Evolutionary conservation across 768 basidiomycete species (phyloP), one percentile per base, ranked within the genome.

Genomic region (Amyloporia xantha): DNA sequence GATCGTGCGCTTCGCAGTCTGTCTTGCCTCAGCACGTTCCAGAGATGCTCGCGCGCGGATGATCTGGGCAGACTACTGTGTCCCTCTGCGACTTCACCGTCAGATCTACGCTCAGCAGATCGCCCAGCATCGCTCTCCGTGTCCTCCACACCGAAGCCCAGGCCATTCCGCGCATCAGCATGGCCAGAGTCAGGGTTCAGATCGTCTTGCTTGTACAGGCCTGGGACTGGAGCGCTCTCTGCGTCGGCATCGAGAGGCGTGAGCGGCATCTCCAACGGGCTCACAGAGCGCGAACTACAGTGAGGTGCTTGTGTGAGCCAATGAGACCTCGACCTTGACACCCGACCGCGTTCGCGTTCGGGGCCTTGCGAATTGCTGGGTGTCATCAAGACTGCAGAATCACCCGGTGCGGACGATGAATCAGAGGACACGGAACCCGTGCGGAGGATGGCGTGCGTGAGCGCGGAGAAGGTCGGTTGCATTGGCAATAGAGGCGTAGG

Each of bases 251-350:
- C 64, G 3, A 54, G 38, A 1, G 79, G 79, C 0, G 78, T 80
- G 5, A 64, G 55, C 0, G 75, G 76, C 1, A 68, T 65, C 7
- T 72, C 61, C 50, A 73, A 74, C 1, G 76, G 76, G 59, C 76
- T 77, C 6, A 70, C 65, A 4, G 76, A 78, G 17, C 75, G 71
- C 7, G 74, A 75, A 17, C 55, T 47, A 10, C 59, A 66, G 54
- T 37, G 43, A 30, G 38, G 42, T 23, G 36, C 41, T 30, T 37
- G 21, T 24, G 19, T 28, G 13, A 35, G 48, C 1, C 30, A 37
- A 10, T 41, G 49, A 4, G 54, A 7, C 20, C 49, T 52, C 6
- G 52, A 44, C 5, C 53, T 41, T 2, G 49, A 35, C 13, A 46
- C 12, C 1, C 61, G 55, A 0, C 56, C 59, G 13, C 59, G 61